These are phyloP conservation scores for Fraxinus cuspidata DNA, from an alignment of 257 asterid species.

Conservation along the genomic window DNA sequence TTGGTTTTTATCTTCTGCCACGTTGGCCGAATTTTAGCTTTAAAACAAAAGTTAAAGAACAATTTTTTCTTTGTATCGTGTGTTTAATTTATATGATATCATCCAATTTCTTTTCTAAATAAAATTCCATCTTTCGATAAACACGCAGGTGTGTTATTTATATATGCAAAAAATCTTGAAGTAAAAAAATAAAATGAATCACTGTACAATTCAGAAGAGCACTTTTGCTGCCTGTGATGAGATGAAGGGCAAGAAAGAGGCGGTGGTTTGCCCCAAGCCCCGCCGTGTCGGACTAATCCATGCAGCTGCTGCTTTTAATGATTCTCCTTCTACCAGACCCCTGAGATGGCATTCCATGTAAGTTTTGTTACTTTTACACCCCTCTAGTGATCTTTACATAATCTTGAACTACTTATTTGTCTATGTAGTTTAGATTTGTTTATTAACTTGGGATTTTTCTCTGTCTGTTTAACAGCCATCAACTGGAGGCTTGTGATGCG, in stretches of 20 bases:
- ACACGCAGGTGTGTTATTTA: constrained; percentile 32
- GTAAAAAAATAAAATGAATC: constrained; percentile 50
- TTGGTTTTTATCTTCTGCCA: background rate
- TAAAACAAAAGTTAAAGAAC: constrained; percentile 8
- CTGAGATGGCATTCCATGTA: constrained; percentile 80
- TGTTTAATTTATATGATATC: background rate
- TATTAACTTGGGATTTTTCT: background rate
- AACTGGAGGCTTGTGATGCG: constrained; percentile 72
- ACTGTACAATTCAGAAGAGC: constrained; percentile 56
- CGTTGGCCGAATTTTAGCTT: constrained; percentile 46
- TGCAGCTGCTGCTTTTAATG: constrained; percentile 33
- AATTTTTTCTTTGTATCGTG: background rate
- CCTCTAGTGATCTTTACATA: background rate
- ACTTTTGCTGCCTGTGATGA: constrained; percentile 61
- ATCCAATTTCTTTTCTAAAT: constrained; percentile 1
- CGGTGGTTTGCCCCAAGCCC: constrained; percentile 91
- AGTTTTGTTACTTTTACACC: background rate
- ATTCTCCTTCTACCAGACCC: constrained; percentile 47
- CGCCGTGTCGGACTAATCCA: constrained; percentile 68
- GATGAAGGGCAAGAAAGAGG: constrained; percentile 54
- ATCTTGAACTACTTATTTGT: background rate
- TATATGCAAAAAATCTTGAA: constrained; percentile 21
- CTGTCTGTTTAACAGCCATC: constrained; percentile 48
- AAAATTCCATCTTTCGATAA: constrained; percentile 12
- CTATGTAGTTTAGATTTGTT: background rate